A percentile compares a stretch with the other conserved stretches of the same genome.
phyloP scores from a whole-genome alignment of 305 asterid species.

The Plantago coronopus region DNA sequence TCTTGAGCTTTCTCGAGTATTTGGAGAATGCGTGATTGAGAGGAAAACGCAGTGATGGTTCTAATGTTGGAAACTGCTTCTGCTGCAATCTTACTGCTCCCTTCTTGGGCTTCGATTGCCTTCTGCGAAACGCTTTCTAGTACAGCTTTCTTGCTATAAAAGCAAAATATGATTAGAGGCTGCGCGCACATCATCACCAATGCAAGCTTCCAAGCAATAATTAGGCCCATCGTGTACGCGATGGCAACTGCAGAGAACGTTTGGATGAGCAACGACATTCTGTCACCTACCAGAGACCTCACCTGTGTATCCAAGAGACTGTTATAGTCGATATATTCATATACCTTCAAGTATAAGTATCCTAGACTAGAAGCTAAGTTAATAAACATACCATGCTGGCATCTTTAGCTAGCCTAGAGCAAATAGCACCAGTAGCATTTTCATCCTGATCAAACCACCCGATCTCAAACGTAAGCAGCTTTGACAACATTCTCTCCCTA shows the following conservation, averaged over 20 bases:
- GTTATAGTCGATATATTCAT: not conserved
- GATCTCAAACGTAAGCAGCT: conserved; percentile 84
- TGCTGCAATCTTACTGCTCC: conserved; percentile 86
- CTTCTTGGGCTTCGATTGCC: conserved; percentile 73
- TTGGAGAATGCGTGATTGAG: conserved; percentile 66
- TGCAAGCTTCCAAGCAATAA: conserved; percentile 83
- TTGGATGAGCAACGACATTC: conserved; percentile 74
- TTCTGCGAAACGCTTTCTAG: conserved; percentile 75
- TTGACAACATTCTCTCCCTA: conserved; percentile 75
- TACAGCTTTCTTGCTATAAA: conserved; percentile 61
- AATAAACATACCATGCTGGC: conserved; percentile 66
- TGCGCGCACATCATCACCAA: conserved; percentile 84
- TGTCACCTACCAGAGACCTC: conserved; percentile 84
- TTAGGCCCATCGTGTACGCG: conserved; percentile 83
- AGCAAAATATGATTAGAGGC: conserved; percentile 70
- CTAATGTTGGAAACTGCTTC: conserved; percentile 92
- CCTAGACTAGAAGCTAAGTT: not conserved
- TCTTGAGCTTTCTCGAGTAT: conserved; percentile 72
- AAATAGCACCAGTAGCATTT: conserved; percentile 78
- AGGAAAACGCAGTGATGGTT: conserved; percentile 75
- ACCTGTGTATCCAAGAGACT: conserved; percentile 39
- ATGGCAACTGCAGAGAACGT: conserved; percentile 65
- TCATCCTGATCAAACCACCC: conserved; percentile 97
- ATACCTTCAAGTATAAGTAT: not conserved
- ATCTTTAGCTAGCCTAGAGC: conserved; percentile 88